These are phyloP conservation scores for Colletotrichum tropicale DNA, from an alignment of 2,329 filamentous ascomycete genomes.

Conservation along the genomic window DNA sequence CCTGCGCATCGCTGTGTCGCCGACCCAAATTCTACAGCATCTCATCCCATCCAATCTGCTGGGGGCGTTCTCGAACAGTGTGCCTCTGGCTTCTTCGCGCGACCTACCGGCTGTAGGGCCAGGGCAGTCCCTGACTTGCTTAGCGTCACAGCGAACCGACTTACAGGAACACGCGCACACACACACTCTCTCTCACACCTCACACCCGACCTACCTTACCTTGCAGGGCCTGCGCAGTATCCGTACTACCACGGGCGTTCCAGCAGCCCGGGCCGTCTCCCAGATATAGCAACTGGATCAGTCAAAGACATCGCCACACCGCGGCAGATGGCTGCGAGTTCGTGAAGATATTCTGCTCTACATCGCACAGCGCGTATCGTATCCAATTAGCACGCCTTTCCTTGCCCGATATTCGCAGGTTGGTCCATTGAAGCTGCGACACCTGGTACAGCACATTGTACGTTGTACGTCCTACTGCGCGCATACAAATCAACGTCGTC, in stretches of 20 bases:
- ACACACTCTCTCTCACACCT: neutral
- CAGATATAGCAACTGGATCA: neutral
- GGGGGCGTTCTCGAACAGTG: neutral
- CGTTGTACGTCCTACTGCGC: neutral
- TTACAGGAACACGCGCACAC: neutral
- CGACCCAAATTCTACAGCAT: neutral
- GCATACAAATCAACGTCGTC: neutral
- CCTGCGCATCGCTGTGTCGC: neutral
- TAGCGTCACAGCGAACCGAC: neutral
- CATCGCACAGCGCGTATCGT: conserved; percentile 16
- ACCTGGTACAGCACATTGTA: neutral
- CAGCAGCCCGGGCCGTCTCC: conserved; percentile 11
- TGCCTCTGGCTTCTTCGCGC: neutral
- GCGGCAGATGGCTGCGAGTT: neutral
- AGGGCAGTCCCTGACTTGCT: neutral
- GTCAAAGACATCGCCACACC: neutral
- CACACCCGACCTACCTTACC: neutral
- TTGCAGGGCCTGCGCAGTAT: neutral
- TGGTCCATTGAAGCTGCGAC: neutral
- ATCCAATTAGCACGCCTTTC: conserved; percentile 8
- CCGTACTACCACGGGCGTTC: neutral
- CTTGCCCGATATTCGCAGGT: neutral
- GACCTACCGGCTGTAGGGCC: neutral
- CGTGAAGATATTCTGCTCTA: neutral
- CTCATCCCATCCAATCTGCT: conserved; percentile 9